These are phyloP conservation scores for Phytophthora pistaciae DNA, from an alignment of 352 stramenopile species.

Conservation along the genomic window DNA sequence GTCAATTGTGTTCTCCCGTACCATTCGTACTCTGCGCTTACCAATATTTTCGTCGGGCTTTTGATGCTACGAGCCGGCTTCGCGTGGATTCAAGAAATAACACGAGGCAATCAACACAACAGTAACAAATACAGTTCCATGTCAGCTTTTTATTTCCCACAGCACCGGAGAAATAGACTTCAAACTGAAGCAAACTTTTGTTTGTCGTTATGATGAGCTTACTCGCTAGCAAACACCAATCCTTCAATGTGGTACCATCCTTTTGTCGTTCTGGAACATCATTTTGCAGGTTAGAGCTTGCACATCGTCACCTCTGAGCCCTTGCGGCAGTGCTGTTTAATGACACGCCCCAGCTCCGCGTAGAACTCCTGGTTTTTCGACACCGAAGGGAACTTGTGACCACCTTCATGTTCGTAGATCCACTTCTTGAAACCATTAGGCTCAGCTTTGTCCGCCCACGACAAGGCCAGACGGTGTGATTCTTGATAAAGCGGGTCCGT, in stretches of 20 bases:
- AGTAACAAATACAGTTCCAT: not conserved
- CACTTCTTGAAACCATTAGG: conserved; percentile 26
- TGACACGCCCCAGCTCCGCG: conserved; percentile 21
- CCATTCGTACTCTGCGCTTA: too few relatives aligned
- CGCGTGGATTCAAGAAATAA: too few relatives aligned
- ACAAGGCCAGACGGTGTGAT: conserved; percentile 44
- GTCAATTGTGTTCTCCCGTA: too few relatives aligned
- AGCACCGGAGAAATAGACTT: not conserved
- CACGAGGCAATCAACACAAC: too few relatives aligned
- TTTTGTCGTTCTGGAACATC: not conserved
- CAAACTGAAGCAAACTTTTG: not conserved
- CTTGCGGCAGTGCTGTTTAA: conserved; percentile 40
- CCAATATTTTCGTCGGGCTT: too few relatives aligned
- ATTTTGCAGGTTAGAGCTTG: conserved; percentile 16
- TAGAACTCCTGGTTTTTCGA: conserved; percentile 39
- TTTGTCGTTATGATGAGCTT: not conserved
- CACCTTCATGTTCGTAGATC: conserved; percentile 45
- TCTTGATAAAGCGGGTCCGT: conserved; percentile 66
- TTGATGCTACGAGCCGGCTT: too few relatives aligned
- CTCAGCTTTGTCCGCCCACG: conserved; percentile 29
- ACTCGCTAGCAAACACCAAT: not conserved
- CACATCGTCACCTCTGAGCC: not conserved
- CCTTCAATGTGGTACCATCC: not conserved
- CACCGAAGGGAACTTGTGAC: conserved; percentile 48
- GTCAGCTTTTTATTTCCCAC: not conserved